Evolutionary conservation across 2,329 filamentous ascomycete species (phyloP).

Genomic region (Cryphonectria japonica): DNA sequence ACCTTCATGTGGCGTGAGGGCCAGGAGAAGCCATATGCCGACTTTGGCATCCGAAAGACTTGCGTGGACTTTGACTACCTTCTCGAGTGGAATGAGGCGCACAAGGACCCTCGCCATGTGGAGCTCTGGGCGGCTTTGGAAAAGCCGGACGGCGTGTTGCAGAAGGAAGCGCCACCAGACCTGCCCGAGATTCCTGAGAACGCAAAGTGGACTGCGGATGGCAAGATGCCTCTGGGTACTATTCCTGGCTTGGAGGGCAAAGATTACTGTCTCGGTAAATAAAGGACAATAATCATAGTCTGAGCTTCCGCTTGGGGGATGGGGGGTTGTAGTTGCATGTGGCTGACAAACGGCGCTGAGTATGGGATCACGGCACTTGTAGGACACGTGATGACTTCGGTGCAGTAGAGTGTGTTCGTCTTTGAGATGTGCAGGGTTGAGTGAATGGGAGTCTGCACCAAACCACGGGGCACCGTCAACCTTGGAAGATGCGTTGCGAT

Average conservation of each 20-base stretch:
- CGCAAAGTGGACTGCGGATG: conserved; percentile 1
- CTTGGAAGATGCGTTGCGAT: too few species aligned
- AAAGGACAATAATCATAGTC: not conserved
- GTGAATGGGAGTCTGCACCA: too few species aligned
- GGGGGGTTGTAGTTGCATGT: not conserved
- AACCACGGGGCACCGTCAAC: too few species aligned
- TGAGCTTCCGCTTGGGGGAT: not conserved
- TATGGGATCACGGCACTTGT: not conserved
- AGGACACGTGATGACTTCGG: not conserved
- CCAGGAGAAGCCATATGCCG: conserved; percentile 18
- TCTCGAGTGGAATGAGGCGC: conserved; percentile 15
- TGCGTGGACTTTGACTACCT: conserved; percentile 19
- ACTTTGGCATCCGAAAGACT: conserved; percentile 21
- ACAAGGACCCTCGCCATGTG: not conserved
- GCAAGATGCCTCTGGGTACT: not conserved
- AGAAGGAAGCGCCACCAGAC: conserved; percentile 1
- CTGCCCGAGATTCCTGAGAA: not conserved
- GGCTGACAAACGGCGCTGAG: not conserved
- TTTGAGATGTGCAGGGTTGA: too few species aligned
- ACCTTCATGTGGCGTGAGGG: conserved; percentile 17
- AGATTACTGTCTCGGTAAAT: conserved; percentile 2
- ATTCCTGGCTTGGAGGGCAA: conserved; percentile 10
- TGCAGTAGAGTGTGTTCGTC: not conserved
- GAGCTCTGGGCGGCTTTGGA: not conserved
- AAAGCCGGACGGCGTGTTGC: conserved; percentile 5